Base-by-base conservation (phyloP, 2,329 filamentous ascomycete genomes). In the Trichophyton mentagrophytes region DNA sequence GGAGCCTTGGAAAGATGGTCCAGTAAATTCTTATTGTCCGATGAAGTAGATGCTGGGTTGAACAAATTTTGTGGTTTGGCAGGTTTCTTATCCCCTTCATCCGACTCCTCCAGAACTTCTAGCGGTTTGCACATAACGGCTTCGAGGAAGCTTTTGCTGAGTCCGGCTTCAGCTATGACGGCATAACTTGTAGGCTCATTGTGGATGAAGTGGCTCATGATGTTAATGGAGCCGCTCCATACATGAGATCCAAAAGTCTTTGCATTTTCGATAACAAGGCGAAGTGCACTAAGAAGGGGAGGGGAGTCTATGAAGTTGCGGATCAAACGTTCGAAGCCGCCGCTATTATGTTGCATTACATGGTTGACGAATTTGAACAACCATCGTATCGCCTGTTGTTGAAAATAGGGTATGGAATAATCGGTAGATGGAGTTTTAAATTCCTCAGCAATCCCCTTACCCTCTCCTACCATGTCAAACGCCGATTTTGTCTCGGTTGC, bases 161-260 rank as follows among this genome's bases (percentile, higher is more conserved):
- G 81, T 22, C 90, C 90, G 58, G 93, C 92, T 74, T 99, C 93
- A 13, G 89, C 90, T 65, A 99, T 93, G 25, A 96, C 90, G 30
- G 90, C 87, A 71, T 96, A 99, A 72, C 93, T 99, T 0, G 93
- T 99, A 0, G 93, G 93, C 69, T 99, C 93, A 70, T 97, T 96
- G 74, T 99, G 95, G 68, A 99, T 95, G 73, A 99, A 99, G 67
- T 90, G 92, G 69, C 89, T 93, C 58, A 99, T 78, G 61, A 96
- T 92, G 60, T 87, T 91, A 64, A 96, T 89, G 5, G 90, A 88
- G 71, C 91, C 91, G 57, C 90, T 96, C 93, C 93, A 99, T 3
- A 97, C 90, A 62, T 93, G 87, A 1, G 92, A 93, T 11, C 93
- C 93, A 70, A 91, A 99, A 42, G 85, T 79, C 59, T 79, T 79